phyloP scores from a whole-genome alignment of 2,329 filamentous ascomycete genomes.

The Paecilomyces sp. region DNA sequence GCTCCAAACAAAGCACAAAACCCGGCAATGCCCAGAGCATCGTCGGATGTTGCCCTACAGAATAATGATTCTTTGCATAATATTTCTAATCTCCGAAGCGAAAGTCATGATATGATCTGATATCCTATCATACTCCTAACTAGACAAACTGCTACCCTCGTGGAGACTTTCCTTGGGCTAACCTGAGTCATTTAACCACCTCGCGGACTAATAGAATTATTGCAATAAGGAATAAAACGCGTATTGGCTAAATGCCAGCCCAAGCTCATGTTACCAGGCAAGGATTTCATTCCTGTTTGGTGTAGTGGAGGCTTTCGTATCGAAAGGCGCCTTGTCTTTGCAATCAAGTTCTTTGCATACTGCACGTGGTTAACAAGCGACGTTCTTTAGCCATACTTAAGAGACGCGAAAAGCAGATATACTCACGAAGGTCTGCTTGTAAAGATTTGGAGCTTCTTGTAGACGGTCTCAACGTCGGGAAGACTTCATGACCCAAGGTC shows the following conservation, averaged over 20 bases:
- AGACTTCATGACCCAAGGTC: slow-evolving; percentile 5
- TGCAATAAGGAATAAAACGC: neutral
- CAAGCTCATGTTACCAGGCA: neutral
- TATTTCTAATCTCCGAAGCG: neutral
- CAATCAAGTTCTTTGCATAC: neutral
- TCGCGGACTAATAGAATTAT: neutral
- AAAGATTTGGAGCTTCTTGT: slow-evolving; percentile 4
- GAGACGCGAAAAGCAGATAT: neutral
- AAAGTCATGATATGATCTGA: neutral
- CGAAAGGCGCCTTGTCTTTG: neutral
- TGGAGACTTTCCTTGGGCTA: neutral
- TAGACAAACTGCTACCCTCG: neutral
- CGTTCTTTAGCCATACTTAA: too few relatives aligned
- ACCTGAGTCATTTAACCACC: neutral
- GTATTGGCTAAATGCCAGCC: neutral
- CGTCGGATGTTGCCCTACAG: neutral
- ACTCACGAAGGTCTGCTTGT: slow-evolving; percentile 8
- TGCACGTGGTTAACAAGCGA: neutral
- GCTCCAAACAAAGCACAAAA: neutral
- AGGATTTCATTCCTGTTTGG: neutral
- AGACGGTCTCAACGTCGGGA: slow-evolving; percentile 4
- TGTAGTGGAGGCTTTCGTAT: neutral
- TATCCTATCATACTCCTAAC: neutral
- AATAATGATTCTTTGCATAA: neutral
- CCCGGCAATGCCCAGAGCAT: neutral